Conservation (phyloP, 176 grass and related monocot species). For the Cenchrus americanus region DNA sequence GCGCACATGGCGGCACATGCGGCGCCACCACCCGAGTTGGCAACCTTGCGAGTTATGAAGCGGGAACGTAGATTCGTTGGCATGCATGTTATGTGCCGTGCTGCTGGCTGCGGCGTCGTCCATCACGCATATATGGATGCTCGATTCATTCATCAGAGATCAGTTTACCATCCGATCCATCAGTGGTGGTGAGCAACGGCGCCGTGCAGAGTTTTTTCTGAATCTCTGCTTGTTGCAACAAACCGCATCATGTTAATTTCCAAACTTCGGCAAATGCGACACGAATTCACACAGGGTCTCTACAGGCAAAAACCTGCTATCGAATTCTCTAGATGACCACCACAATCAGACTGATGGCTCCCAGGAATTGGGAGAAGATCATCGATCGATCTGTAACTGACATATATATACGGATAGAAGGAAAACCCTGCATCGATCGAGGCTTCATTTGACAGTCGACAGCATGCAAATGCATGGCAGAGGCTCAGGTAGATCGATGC, state of each 20-base stretch:
- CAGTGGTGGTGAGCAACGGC: neutral
- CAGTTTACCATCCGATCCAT: neutral
- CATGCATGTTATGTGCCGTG: slow-evolving; percentile 40
- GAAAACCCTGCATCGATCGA: neutral
- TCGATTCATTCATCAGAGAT: neutral
- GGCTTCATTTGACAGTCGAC: neutral
- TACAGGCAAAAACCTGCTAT: neutral
- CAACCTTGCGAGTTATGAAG: slow-evolving; percentile 40
- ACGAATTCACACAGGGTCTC: too few relatives aligned
- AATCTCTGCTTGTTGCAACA: neutral
- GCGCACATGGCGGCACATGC: slow-evolving; percentile 63
- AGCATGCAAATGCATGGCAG: neutral
- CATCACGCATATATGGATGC: neutral
- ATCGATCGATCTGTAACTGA: neutral
- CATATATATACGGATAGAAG: too few relatives aligned
- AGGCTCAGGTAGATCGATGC: neutral
- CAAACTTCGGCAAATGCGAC: neutral
- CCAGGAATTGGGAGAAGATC: neutral
- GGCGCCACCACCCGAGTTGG: slow-evolving; percentile 44
- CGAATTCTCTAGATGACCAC: neutral
- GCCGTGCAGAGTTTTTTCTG: neutral
- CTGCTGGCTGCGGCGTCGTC: neutral
- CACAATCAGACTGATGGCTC: too few relatives aligned
- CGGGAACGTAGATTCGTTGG: slow-evolving; percentile 42
- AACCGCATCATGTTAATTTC: neutral